Percentiles rank a stretch among this genome's conserved stretches.
Conservation (phyloP, 2,329 filamentous ascomycete species). For the Apiospora phragmitis region DNA sequence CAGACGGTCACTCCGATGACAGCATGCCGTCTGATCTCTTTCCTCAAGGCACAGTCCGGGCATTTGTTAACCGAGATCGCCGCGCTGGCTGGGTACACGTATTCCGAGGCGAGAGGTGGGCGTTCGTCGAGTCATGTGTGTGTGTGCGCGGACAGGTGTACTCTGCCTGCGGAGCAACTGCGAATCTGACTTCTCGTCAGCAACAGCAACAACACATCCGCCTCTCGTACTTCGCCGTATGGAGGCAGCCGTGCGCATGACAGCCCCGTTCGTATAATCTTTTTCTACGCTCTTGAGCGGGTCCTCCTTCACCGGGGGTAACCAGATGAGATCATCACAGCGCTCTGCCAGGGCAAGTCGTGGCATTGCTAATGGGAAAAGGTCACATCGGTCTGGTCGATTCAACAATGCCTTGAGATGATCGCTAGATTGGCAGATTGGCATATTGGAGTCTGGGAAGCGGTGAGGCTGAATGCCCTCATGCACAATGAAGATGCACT, state of each 20-base stretch:
- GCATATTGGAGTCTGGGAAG: not conserved
- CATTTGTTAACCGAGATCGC: not conserved
- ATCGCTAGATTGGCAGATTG: not conserved
- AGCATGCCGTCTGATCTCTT: not conserved
- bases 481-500: not conserved
- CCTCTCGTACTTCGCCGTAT: not conserved
- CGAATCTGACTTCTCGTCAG: not conserved
- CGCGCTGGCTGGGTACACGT: not conserved
- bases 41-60: not conserved
- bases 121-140: not conserved
- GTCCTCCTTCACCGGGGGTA: not conserved
- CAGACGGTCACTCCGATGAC: not conserved
- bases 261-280: not conserved
- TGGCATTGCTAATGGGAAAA: not conserved
- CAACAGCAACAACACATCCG: not conserved
- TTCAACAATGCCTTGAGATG: not conserved
- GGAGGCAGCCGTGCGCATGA: not conserved
- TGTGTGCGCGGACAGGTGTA: not conserved
- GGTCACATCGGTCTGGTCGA: not conserved
- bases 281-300: not conserved
- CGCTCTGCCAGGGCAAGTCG: not conserved
- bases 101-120: not conserved
- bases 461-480: constrained; percentile 2
- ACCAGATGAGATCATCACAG: not conserved
- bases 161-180: not conserved